Evolutionary conservation across 768 basidiomycete genomes (phyloP).

Genomic region (Tricholoma flavovirens): DNA sequence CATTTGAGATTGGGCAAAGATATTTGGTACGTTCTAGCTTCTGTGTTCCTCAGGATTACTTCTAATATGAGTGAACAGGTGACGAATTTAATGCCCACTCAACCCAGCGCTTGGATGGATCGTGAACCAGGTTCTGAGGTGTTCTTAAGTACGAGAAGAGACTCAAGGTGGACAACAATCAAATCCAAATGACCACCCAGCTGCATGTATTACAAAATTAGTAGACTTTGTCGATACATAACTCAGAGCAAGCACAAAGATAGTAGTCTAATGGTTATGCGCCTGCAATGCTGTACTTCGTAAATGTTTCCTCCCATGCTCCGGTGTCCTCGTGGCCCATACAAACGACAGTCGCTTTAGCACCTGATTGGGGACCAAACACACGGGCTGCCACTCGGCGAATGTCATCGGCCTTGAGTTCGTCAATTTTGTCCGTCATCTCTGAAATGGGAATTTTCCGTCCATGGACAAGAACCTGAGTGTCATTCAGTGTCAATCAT

Average conservation of each 20-base stretch:
- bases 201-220: too few relatives aligned
- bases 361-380: slow-evolving; percentile 58
- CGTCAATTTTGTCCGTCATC: slow-evolving; percentile 85
- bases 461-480: slow-evolving; percentile 76
- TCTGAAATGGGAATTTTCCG: slow-evolving; percentile 84
- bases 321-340: slow-evolving; percentile 81
- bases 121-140: slow-evolving; percentile 55
- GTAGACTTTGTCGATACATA: background rate
- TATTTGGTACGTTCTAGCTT: slow-evolving; percentile 48
- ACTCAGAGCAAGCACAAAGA: background rate
- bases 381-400: slow-evolving; percentile 71
- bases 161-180: slow-evolving; percentile 52
- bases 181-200: slow-evolving; percentile 16
- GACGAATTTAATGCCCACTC: slow-evolving; percentile 68
- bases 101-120: slow-evolving; percentile 68
- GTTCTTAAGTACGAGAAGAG: slow-evolving; percentile 60
- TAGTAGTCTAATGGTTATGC: slow-evolving; percentile 4
- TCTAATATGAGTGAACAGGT: slow-evolving; percentile 28
- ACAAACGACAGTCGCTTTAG: slow-evolving; percentile 72
- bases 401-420: slow-evolving; percentile 63
- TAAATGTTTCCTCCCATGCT: slow-evolving; percentile 55
- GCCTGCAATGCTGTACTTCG: slow-evolving; percentile 63
- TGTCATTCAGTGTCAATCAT: slow-evolving; percentile 4
- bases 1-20: slow-evolving; percentile 57
- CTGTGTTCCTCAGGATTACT: slow-evolving; percentile 3